phyloP scores from a whole-genome alignment of 2,329 filamentous ascomycete genomes.

The Sporothrix pallida region DNA sequence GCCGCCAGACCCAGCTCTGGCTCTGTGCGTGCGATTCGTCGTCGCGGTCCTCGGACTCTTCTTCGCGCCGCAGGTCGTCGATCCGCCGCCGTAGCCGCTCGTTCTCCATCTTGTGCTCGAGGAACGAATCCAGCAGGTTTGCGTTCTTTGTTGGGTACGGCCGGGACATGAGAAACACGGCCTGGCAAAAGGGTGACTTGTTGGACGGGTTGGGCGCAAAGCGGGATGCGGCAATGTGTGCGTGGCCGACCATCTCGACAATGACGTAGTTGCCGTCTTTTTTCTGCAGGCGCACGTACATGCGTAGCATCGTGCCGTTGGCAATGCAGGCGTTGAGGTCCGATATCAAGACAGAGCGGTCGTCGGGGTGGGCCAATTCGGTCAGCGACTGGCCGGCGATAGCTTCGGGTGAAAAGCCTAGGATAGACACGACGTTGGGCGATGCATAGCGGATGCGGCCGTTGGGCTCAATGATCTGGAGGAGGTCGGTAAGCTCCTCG shows the following conservation, averaged over 20 bases:
- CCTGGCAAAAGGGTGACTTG: conserved; percentile 75
- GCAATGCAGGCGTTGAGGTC: conserved; percentile 90
- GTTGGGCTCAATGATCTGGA: conserved; percentile 85
- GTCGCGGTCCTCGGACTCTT: conserved; percentile 75
- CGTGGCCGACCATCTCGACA: conserved; percentile 91
- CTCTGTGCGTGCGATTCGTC: conserved; percentile 68
- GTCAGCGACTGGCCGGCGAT: conserved; percentile 77
- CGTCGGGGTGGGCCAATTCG: conserved; percentile 85
- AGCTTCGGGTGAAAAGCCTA: conserved; percentile 74
- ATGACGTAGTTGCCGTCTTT: conserved; percentile 75
- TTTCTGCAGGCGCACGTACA: conserved; percentile 73
- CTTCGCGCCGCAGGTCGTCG: conserved; percentile 81
- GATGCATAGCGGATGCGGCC: conserved; percentile 87
- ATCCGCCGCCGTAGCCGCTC: conserved; percentile 85
- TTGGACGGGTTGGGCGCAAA: conserved; percentile 68
- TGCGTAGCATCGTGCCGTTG: conserved; percentile 75
- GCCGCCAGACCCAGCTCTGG: conserved; percentile 30
- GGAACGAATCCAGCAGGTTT: conserved; percentile 83
- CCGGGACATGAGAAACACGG: conserved; percentile 91
- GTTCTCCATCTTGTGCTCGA: conserved; percentile 97
- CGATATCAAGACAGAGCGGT: conserved; percentile 78
- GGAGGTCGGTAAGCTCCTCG: conserved; percentile 85
- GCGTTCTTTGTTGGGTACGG: conserved; percentile 90
- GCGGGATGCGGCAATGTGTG: conserved; percentile 77
- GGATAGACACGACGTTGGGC: conserved; percentile 74